These are phyloP conservation scores for Fraxinus xanthoxyloides DNA, from an alignment of 305 asterid species.

Conservation along the genomic window DNA sequence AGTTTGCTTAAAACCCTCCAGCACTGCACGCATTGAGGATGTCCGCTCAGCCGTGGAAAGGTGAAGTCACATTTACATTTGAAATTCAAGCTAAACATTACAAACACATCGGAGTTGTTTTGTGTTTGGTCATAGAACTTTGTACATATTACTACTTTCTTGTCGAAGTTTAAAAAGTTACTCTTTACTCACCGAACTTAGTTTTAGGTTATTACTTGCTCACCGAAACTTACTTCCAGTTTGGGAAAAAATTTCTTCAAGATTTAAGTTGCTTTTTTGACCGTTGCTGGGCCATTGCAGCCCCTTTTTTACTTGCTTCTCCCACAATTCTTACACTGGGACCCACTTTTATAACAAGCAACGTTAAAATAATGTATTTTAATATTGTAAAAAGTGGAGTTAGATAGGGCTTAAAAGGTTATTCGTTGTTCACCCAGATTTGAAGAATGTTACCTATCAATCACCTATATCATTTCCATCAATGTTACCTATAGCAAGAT, in stretches of 20 bases:
- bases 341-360: neutral
- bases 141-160: neutral
- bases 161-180: neutral
- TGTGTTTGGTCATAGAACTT: neutral
- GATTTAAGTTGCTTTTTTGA: neutral
- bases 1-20: constrained; percentile 70
- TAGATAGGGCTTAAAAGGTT: too few relatives aligned
- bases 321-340: neutral
- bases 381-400: neutral
- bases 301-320: neutral
- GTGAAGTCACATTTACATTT: constrained; percentile 26
- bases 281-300: neutral
- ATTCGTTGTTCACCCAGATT: neutral
- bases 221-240: neutral
- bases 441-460: neutral
- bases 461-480: neutral
- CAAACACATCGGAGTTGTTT: neutral
- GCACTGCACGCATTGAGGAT: constrained; percentile 72
- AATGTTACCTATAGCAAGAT: neutral
- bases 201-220: neutral
- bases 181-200: neutral
- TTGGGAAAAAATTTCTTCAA: neutral
- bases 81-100: neutral
- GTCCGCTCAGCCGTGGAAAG: constrained; percentile 69
- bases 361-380: neutral